Conservation (phyloP, 805 yeast species). For the Sugiyamaella marilandica region DNA sequence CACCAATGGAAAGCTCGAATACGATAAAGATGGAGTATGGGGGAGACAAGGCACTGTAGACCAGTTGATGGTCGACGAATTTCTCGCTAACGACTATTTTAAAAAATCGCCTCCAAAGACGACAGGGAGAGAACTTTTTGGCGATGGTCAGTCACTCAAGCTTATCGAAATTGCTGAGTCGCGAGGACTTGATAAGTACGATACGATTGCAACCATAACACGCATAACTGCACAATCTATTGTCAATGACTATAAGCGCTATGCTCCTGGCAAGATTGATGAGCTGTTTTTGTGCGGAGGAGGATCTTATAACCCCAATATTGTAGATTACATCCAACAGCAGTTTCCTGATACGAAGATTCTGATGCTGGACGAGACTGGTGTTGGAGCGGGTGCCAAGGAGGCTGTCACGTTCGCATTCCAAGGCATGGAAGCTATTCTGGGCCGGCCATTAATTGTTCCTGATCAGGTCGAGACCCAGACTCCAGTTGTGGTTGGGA, state of each 20-base stretch:
- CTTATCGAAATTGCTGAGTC: constrained; percentile 14
- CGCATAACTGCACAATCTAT: constrained; percentile 29
- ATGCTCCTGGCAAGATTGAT: constrained; percentile 20
- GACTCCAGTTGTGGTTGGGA: constrained; percentile 24
- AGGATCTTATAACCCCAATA: constrained; percentile 28
- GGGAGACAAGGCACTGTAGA: constrained; percentile 26
- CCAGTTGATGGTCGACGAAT: constrained; percentile 24
- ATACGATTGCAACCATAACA: constrained; percentile 27
- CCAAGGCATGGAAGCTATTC: constrained; percentile 26
- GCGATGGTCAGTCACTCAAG: constrained; percentile 23
- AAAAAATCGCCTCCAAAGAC: constrained; percentile 26
- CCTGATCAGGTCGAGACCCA: constrained; percentile 26
- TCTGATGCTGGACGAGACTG: constrained; percentile 18
- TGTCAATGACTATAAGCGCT: constrained; percentile 23
- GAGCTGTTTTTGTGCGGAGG: constrained; percentile 30
- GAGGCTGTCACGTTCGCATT: constrained; percentile 30
- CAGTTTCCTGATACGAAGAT: constrained; percentile 24
- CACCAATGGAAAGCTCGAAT: constrained; percentile 23
- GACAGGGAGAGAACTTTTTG: constrained; percentile 30
- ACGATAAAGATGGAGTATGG: constrained; percentile 27
- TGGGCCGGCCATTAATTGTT: constrained; percentile 26
- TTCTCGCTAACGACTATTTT: constrained; percentile 23
- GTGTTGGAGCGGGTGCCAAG: constrained; percentile 20
- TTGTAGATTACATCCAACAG: constrained; percentile 19
- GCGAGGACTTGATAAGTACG: constrained; percentile 22